A percentile compares a stretch with the other conserved stretches of the same genome.
These are phyloP conservation scores for Eucalyptus regnans DNA, from an alignment of 345 rosid genomes.

Conservation along the genomic window DNA sequence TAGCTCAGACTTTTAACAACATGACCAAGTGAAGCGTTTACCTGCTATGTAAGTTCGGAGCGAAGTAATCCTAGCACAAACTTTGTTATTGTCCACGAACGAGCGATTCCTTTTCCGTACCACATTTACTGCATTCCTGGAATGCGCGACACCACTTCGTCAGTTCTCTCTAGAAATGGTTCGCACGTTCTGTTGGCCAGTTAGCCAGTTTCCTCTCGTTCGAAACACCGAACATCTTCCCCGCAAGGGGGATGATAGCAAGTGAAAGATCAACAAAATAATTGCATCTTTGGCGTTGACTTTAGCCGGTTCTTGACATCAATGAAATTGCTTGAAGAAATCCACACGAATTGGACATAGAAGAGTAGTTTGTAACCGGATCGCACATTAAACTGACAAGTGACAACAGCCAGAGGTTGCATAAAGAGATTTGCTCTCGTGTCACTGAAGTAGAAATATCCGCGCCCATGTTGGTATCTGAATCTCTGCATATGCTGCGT, in stretches of 20 bases:
- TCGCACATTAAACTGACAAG: not conserved
- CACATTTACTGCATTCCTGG: not conserved
- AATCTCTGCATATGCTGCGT: not conserved
- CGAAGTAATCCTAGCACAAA: not conserved
- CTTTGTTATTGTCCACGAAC: not conserved
- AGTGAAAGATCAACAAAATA: not conserved
- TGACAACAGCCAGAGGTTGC: not conserved
- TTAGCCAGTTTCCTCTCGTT: not conserved
- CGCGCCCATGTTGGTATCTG: not conserved
- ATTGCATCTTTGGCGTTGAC: not conserved
- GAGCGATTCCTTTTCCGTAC: not conserved
- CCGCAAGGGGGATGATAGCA: not conserved
- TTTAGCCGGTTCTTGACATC: not conserved
- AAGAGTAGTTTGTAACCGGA: accelerated
- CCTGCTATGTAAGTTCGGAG: not conserved
- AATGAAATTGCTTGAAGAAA: not conserved
- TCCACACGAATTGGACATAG: not conserved
- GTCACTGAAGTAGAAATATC: not conserved
- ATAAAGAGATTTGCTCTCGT: not conserved
- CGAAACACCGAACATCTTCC: not conserved
- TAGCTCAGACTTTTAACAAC: accelerated
- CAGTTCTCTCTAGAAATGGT: not conserved
- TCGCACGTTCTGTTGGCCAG: not conserved
- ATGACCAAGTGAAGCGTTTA: not conserved
- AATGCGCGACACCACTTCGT: not conserved